Percentiles rank a stretch among this genome's conserved stretches.
These are phyloP conservation scores for Neophaeococcomyces mojaviensis DNA, from an alignment of 2,329 filamentous ascomycete genomes.

Conservation along the genomic window DNA sequence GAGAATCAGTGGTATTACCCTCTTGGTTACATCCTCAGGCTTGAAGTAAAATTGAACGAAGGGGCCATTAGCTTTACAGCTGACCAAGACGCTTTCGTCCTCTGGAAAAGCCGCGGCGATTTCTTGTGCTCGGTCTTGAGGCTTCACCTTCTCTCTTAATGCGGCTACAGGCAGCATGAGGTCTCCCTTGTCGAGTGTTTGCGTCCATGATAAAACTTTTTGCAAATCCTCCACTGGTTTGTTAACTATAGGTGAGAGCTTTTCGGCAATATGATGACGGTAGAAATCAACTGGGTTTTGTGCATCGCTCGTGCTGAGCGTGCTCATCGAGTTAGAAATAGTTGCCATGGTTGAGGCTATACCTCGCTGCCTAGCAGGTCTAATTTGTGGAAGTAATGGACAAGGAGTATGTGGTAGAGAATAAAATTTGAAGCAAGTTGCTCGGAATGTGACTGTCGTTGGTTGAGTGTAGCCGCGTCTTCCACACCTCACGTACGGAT, in stretches of 20 bases:
- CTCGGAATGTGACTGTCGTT: not conserved
- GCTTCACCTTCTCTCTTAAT: conserved; percentile 49
- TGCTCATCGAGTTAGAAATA: conserved; percentile 29
- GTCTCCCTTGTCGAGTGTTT: conserved; percentile 41
- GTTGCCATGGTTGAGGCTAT: conserved; percentile 10
- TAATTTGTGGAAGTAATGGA: too few species aligned
- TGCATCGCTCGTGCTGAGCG: conserved; percentile 29
- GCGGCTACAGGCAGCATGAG: conserved; percentile 36
- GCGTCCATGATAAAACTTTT: conserved; percentile 37
- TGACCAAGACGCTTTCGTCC: conserved; percentile 44
- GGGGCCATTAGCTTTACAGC: conserved; percentile 39
- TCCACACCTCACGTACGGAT: too few species aligned
- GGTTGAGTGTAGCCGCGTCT: too few species aligned
- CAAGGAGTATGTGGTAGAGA: conserved; percentile 1
- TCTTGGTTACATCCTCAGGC: conserved; percentile 46
- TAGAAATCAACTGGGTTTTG: conserved; percentile 42
- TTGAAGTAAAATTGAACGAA: conserved; percentile 63
- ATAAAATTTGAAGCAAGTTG: conserved; percentile 6
- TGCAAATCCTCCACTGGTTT: conserved; percentile 35
- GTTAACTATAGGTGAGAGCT: conserved; percentile 30
- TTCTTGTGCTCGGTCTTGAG: conserved; percentile 49
- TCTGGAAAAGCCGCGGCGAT: conserved; percentile 50
- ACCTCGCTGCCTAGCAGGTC: not conserved
- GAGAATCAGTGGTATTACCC: conserved; percentile 54
- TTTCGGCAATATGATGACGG: conserved; percentile 38